These are phyloP conservation scores for Hortiboletus campestris DNA, from an alignment of 768 basidiomycete species.

Conservation along the genomic window DNA sequence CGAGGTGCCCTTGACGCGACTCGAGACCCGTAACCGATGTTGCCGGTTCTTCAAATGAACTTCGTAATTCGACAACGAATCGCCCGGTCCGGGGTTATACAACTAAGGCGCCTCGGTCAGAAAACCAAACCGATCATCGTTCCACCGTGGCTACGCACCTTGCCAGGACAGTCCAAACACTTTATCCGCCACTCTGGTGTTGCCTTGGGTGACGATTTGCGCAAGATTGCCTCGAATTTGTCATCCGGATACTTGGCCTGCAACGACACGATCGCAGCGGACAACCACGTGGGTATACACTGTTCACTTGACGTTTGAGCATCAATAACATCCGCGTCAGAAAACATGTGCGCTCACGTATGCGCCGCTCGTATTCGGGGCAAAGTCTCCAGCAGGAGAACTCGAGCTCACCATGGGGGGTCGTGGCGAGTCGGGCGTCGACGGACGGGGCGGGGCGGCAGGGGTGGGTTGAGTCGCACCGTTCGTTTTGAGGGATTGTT, in stretches of 20 bases:
- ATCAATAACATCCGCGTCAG: slow-evolving; percentile 31
- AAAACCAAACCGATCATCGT: neutral
- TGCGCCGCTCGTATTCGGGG: slow-evolving; percentile 14
- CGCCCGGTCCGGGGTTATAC: slow-evolving; percentile 87
- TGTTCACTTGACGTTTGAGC: slow-evolving; percentile 34
- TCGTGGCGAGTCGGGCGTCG: slow-evolving; percentile 28
- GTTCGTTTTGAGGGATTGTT: slow-evolving; percentile 55
- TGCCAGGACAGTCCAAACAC: slow-evolving; percentile 91
- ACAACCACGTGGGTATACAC: slow-evolving; percentile 67
- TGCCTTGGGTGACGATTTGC: slow-evolving; percentile 53
- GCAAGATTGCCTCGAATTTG: slow-evolving; percentile 72
- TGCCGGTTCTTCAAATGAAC: slow-evolving; percentile 87
- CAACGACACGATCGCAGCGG: slow-evolving; percentile 63
- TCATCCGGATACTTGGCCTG: slow-evolving; percentile 77
- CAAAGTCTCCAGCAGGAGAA: slow-evolving; percentile 19
- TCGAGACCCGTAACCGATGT: slow-evolving; percentile 73
- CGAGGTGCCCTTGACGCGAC: slow-evolving; percentile 37
- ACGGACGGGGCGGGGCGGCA: slow-evolving; percentile 20
- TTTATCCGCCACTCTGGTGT: slow-evolving; percentile 86
- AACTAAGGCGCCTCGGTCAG: slow-evolving; percentile 42
- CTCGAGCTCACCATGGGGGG: slow-evolving; percentile 10
- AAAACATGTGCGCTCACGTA: slow-evolving; percentile 26
- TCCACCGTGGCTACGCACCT: slow-evolving; percentile 44
- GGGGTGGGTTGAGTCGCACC: slow-evolving; percentile 36
- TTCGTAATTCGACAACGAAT: slow-evolving; percentile 87